Percentiles rank a stretch among this genome's conserved stretches.
Evolutionary conservation across 2,329 filamentous ascomycete species (phyloP).

Genomic region (Clonostachys chloroleuca): DNA sequence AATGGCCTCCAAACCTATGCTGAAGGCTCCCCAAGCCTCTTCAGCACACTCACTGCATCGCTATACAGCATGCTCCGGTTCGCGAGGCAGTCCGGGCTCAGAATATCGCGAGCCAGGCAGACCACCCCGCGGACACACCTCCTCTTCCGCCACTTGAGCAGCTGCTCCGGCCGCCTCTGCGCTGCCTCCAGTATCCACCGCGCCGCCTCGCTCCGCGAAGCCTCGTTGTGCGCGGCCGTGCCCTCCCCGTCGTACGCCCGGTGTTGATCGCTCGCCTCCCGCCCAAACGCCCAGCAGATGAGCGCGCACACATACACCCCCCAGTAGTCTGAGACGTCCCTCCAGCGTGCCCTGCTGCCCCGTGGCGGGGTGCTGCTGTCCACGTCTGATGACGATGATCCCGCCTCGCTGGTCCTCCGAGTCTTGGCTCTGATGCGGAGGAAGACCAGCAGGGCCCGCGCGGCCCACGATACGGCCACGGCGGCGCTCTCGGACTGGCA

Average conservation of each 20-base stretch:
- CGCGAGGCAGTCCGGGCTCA: conserved; percentile 45
- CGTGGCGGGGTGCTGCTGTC: not conserved
- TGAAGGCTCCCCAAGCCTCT: conserved; percentile 37
- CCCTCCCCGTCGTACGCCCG: not conserved
- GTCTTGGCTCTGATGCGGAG: conserved; percentile 19
- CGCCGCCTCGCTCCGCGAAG: conserved; percentile 19
- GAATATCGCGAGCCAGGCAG: conserved; percentile 36
- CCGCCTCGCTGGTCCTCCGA: conserved; percentile 1
- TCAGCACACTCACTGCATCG: conserved; percentile 48
- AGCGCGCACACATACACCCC: conserved; percentile 51
- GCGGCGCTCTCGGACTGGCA: conserved; percentile 36
- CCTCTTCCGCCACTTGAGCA: conserved; percentile 28
- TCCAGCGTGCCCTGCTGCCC: conserved; percentile 11
- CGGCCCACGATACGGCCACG: conserved; percentile 43
- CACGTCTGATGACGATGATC: not conserved
- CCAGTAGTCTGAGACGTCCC: conserved; percentile 47
- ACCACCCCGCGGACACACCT: conserved; percentile 40
- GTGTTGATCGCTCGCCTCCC: conserved; percentile 15
- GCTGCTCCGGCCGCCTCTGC: conserved; percentile 28
- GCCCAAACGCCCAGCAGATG: conserved; percentile 54
- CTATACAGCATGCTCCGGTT: conserved; percentile 43
- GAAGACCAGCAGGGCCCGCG: conserved; percentile 43
- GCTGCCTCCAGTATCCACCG: conserved; percentile 35
- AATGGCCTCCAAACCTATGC: too few relatives aligned
- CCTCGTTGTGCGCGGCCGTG: conserved; percentile 5